Evolutionary conservation across 345 rosid species (phyloP).

Genomic region (Anastatica hierochuntica): DNA sequence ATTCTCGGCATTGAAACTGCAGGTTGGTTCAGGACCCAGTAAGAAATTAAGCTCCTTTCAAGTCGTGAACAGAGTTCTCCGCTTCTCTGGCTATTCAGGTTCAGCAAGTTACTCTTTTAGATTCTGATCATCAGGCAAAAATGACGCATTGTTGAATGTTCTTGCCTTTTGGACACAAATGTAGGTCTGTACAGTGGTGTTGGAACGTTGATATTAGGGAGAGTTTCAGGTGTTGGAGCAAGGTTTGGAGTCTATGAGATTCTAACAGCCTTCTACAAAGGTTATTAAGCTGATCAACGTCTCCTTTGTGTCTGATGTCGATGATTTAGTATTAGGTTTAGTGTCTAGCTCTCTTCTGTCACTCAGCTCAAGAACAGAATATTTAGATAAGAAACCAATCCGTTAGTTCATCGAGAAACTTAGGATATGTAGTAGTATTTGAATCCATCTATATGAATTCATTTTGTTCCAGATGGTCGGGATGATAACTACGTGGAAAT

Average conservation of each 20-base stretch:
- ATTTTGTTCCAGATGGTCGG: constrained; percentile 59
- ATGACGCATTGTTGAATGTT: background rate
- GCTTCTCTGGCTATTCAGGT: constrained; percentile 47
- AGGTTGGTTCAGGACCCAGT: constrained; percentile 76
- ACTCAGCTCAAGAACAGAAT: background rate
- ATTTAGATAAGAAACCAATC: background rate
- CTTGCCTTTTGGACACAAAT: background rate
- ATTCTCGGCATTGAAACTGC: constrained; percentile 10
- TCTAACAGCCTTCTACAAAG: constrained; percentile 70
- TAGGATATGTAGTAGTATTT: too few species aligned
- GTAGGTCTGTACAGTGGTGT: constrained; percentile 76
- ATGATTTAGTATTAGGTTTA: background rate
- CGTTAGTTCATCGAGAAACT: background rate
- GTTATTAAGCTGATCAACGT: constrained; percentile 24
- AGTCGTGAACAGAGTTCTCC: constrained; percentile 44
- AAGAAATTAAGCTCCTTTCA: constrained; percentile 42
- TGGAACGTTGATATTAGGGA: constrained; percentile 57
- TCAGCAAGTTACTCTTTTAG: background rate
- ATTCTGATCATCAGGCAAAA: background rate
- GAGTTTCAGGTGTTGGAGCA: constrained; percentile 57
- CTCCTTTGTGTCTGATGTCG: background rate
- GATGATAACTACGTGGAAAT: constrained; percentile 55
- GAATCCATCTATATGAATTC: background rate
- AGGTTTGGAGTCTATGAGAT: constrained; percentile 83
- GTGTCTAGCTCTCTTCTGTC: background rate